Percentiles rank a stretch among this genome's conserved stretches.
phyloP scores from a whole-genome alignment of 1,139 yeast species.

The Arxiozyma bovina region DNA sequence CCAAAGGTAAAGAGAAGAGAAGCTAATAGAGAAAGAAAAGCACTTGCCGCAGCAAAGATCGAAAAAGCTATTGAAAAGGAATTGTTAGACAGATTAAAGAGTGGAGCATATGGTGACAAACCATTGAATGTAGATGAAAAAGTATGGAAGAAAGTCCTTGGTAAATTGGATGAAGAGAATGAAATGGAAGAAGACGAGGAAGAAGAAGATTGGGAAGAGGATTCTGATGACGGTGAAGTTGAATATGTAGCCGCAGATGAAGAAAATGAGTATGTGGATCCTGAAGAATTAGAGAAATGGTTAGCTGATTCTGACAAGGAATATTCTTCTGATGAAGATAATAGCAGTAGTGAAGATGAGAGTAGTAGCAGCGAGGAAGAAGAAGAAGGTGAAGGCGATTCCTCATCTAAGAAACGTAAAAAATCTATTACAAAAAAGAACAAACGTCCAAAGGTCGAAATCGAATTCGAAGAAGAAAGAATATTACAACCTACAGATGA shows the following conservation, averaged over 20 bases:
- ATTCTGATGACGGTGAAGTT: conserved; percentile 69
- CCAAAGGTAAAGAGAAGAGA: conserved; percentile 94
- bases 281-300: conserved; percentile 90
- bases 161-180: conserved; percentile 57
- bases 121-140: conserved; percentile 94
- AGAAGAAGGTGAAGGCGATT: conserved; percentile 36
- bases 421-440: conserved; percentile 36
- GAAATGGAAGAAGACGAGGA: conserved; percentile 55
- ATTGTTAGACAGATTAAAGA: conserved; percentile 82
- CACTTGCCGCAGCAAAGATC: conserved; percentile 90
- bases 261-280: conserved; percentile 81
- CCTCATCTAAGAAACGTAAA: conserved; percentile 36
- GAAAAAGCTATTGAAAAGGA: conserved; percentile 96
- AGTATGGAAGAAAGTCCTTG: conserved; percentile 90
- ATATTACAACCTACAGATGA: conserved; percentile 24
- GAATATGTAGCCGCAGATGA: conserved; percentile 89
- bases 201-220: conserved; percentile 72
- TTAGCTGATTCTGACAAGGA: conserved; percentile 54
- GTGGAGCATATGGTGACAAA: conserved; percentile 97
- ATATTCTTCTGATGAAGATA: conserved; percentile 31
- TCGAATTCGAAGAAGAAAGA: conserved; percentile 69
- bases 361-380: conserved; percentile 27
- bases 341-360: conserved; percentile 28
- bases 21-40: conserved; percentile 89
- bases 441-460: conserved; percentile 72